Base-by-base conservation (phyloP, 805 yeast genomes). In the Ogataea pignaliae region DNA sequence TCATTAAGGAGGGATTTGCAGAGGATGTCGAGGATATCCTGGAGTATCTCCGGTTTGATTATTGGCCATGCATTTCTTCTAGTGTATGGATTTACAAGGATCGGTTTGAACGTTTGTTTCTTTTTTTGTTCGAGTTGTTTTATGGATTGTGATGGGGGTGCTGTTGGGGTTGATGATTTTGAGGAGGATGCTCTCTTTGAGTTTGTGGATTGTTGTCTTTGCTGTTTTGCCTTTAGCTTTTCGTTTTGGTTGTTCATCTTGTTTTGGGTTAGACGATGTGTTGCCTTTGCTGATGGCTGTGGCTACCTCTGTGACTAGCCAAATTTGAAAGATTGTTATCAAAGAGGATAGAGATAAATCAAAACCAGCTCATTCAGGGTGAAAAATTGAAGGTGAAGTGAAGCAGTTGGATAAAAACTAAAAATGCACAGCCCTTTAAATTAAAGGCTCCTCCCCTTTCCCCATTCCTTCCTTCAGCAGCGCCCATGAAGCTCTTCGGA, bases 51-150 rank as follows among this genome's bases (percentile, higher is more conserved):
- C 4, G 68, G 68, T 5, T 57, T 63, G 10, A 72, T 55, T 33
- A 59, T 56, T 3, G 77, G 76, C 77, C 77, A 72, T 33, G 48
- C 33, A 31, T 47, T 49, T 10, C 47, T 68, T 41, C 71, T 72
- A 1, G 83, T 73, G 55, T 68, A 81, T 3, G 89, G 88, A 47
- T 78, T 79, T 29, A 80, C 82, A 21, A 83, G 65, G 3, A 83
- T 66, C 0, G 89, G 85, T 57, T 78, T 81, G 63, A 78, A 78
- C 2, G 81, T 79, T 51, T 79, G 82, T 46, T 73, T 69, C 39
- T 76, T 66, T 53, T 72, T 73, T 49, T 66, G 65, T 40, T 80
- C 84, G 2, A 71, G 46, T 17, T 71, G 73, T 48, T 74, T 78
- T n/a, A 55, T 31, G 7, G 46, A 15, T 10, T 44, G 18, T 28